A percentile compares a stretch with the other conserved stretches of the same genome.
phyloP scores from a whole-genome alignment of 2,329 filamentous ascomycete genomes.

The Exophiala oligosperma region DNA sequence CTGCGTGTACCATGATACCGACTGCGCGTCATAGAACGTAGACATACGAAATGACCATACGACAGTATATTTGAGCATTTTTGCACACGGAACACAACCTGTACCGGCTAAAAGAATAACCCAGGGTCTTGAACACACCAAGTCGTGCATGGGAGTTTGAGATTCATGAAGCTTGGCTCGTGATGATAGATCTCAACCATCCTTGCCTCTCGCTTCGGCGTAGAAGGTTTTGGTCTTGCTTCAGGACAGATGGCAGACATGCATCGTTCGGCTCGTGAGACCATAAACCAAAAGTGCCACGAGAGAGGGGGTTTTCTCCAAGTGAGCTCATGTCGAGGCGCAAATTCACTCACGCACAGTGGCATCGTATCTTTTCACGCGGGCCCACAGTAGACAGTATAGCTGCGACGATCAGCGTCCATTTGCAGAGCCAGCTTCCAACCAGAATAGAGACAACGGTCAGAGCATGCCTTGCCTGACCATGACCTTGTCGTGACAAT shows the following conservation, averaged over 20 bases:
- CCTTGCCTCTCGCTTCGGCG: neutral
- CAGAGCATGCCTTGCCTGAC: too few relatives aligned
- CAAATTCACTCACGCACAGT: neutral
- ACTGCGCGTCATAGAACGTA: neutral
- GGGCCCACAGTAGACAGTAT: neutral
- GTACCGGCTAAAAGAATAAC: constrained; percentile 17
- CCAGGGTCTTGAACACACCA: neutral
- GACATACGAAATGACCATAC: neutral
- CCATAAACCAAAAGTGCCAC: neutral
- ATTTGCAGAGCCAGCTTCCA: neutral
- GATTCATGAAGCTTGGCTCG: neutral
- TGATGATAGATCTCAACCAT: neutral
- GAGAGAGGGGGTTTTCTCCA: neutral
- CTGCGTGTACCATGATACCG: neutral
- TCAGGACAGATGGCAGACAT: neutral
- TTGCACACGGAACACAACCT: neutral
- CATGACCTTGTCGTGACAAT: neutral
- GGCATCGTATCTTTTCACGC: neutral
- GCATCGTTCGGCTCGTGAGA: neutral
- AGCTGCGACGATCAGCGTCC: neutral
- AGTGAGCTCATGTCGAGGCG: neutral
- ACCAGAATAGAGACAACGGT: neutral
- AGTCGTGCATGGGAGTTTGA: neutral
- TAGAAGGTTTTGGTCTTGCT: neutral
- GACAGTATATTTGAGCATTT: neutral